Evolutionary conservation across 1,139 yeast genomes (phyloP).

Genomic region (Williopsis jadinii): DNA sequence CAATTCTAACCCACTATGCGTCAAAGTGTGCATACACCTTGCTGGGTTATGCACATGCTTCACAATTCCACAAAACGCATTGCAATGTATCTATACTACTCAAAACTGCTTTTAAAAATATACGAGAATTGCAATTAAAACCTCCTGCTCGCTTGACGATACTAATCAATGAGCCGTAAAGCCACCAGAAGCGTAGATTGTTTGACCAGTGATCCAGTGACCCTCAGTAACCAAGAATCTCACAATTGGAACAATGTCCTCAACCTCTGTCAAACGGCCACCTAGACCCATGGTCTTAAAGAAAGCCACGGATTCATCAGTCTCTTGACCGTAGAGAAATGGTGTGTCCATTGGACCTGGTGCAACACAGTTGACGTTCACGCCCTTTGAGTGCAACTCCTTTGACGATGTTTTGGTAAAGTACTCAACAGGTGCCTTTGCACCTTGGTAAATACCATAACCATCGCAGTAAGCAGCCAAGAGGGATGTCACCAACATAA

Average conservation of each 20-base stretch:
- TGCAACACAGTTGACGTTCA: constrained; percentile 52
- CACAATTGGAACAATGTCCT: constrained; percentile 59
- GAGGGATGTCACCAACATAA: constrained; percentile 54
- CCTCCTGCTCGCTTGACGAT: no score
- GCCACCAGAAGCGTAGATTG: constrained; percentile 58
- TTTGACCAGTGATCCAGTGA: constrained; percentile 66
- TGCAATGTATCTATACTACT: no score
- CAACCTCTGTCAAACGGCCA: constrained; percentile 47
- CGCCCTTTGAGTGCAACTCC: constrained; percentile 41
- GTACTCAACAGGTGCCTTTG: constrained; percentile 56
- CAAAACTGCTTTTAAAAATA: no score
- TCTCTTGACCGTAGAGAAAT: constrained; percentile 57
- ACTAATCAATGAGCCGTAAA: constrained; percentile 40
- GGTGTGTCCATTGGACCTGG: constrained; percentile 76
- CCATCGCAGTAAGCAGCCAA: constrained; percentile 59
- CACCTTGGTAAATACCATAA: constrained; percentile 53
- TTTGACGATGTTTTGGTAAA: constrained; percentile 52
- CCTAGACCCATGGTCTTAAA: constrained; percentile 44
- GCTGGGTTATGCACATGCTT: no score
- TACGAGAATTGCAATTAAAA: no score
- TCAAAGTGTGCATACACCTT: no score
- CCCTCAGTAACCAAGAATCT: constrained; percentile 59
- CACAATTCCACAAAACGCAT: no score
- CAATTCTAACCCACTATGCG: no score
- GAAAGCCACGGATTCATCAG: constrained; percentile 42